These are phyloP conservation scores for Gentiana dahurica DNA, from an alignment of 257 asterid species.

Conservation along the genomic window DNA sequence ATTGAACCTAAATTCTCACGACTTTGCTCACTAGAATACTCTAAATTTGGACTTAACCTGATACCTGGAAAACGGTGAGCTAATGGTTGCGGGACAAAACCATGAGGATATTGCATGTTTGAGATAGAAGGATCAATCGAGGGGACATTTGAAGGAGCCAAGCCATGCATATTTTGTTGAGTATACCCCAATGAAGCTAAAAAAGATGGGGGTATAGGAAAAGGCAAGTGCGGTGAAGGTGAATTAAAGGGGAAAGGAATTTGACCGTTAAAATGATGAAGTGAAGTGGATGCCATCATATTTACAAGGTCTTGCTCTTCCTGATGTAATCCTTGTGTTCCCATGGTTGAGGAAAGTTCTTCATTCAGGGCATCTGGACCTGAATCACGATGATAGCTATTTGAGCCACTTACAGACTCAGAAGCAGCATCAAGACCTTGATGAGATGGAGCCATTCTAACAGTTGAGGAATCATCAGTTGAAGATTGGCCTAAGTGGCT, in stretches of 20 bases:
- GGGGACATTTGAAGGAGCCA: conserved; percentile 34
- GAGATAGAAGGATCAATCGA: conserved; percentile 35
- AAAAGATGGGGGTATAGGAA: conserved; percentile 30
- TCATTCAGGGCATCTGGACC: no score
- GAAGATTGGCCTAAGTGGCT: conserved; percentile 34
- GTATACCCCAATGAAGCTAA: conserved; percentile 72
- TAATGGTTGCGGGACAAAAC: conserved; percentile 50
- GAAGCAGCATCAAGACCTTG: conserved; percentile 36
- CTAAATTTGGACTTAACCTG: conserved; percentile 20
- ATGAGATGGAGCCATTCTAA: conserved; percentile 30
- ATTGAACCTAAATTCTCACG: conserved; percentile 41
- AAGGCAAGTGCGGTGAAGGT: conserved; percentile 59
- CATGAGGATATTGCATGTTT: conserved; percentile 49
- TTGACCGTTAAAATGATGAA: conserved; percentile 66
- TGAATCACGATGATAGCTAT: conserved; percentile 38
- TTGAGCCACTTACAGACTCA: conserved; percentile 43
- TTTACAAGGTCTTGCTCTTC: conserved; percentile 85
- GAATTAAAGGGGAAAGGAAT: conserved; percentile 23
- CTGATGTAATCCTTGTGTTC: conserved; percentile 50
- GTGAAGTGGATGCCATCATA: conserved; percentile 79
- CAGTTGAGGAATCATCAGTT: conserved; percentile 27
- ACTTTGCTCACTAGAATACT: conserved; percentile 42
- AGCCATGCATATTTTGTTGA: conserved; percentile 56
- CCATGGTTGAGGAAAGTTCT: conserved; percentile 45
- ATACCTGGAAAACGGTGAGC: conserved; percentile 48